Conservation (phyloP, 805 yeast genomes). For the Pichia gijzeniarum region DNA sequence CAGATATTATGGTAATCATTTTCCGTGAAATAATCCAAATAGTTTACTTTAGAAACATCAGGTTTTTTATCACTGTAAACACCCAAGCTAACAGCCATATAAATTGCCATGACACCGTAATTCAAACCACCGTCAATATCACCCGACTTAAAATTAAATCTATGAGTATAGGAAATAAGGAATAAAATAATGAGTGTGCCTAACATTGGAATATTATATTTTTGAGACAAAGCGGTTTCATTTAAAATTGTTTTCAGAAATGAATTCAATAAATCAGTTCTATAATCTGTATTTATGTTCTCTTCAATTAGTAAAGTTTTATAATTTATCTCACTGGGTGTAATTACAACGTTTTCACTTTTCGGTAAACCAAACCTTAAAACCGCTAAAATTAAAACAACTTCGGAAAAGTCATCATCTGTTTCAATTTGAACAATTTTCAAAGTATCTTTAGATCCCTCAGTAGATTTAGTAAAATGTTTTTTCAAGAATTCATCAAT, state of each 20-base stretch:
- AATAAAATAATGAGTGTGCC: conserved; percentile 17
- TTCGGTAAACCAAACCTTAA: conserved; percentile 15
- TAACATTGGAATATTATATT: conserved; percentile 17
- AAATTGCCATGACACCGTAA: conserved; percentile 16
- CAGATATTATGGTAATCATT: conserved; percentile 19
- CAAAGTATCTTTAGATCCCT: conserved; percentile 5
- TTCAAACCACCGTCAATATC: conserved; percentile 16
- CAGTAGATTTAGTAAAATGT: conserved; percentile 11
- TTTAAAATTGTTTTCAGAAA: conserved; percentile 16
- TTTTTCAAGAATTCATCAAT: conserved; percentile 6
- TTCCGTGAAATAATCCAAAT: conserved; percentile 11
- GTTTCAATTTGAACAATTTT: conserved; percentile 12
- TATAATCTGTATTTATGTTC: conserved; percentile 13
- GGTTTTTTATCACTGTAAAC: conserved; percentile 2
- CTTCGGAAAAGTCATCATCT: conserved; percentile 18
- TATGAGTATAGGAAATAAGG: conserved; percentile 15
- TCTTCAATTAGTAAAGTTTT: conserved; percentile 7
- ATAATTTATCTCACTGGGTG: conserved; percentile 7
- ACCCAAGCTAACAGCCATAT: conserved; percentile 22
- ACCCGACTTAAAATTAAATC: conserved; percentile 16
- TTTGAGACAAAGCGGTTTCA: conserved; percentile 15
- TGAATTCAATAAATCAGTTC: conserved; percentile 17
- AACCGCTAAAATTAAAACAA: conserved; percentile 19
- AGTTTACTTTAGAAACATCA: neutral
- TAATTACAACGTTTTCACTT: conserved; percentile 1